Evolutionary conservation across 176 grass and related monocot species (phyloP).

Genomic region (Paspalum vaginatum): DNA sequence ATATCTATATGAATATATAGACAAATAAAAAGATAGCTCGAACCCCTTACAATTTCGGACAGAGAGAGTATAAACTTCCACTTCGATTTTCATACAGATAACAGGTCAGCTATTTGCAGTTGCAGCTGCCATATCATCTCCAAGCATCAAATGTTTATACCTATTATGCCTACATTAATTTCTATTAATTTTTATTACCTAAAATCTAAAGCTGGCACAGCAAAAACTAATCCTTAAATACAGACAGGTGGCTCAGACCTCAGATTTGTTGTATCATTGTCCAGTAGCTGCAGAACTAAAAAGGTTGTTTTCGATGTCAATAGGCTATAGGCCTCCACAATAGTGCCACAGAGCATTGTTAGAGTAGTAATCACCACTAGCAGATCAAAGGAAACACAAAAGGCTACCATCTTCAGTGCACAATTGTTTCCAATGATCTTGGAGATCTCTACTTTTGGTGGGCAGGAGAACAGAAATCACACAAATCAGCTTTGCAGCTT

Average conservation of each 20-base stretch:
- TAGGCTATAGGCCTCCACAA: not conserved
- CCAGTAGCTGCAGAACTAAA: not conserved
- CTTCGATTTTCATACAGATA: not conserved
- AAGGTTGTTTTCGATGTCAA: not conserved
- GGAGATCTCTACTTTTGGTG: not conserved
- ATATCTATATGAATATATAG: too few species aligned
- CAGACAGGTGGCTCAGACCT: not conserved
- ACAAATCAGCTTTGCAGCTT: conserved; percentile 21
- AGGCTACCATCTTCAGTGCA: not conserved
- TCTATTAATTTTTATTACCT: not conserved
- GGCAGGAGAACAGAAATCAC: not conserved
- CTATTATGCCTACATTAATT: not conserved
- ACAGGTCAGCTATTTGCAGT: not conserved
- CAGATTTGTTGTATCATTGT: not conserved
- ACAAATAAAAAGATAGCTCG: too few species aligned
- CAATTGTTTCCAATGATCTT: conserved; percentile 43
- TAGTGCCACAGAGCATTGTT: conserved; percentile 10
- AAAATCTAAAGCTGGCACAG: not conserved
- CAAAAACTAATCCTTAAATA: not conserved
- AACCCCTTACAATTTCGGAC: too few species aligned
- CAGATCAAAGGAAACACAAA: not conserved
- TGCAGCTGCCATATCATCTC: conserved; percentile 6
- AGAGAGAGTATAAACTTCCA: too few species aligned
- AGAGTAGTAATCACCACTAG: conserved; percentile 11
- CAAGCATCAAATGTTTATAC: not conserved